Conservation (phyloP, 495 filamentous ascomycete species). For the Chaetomium tenue region DNA sequence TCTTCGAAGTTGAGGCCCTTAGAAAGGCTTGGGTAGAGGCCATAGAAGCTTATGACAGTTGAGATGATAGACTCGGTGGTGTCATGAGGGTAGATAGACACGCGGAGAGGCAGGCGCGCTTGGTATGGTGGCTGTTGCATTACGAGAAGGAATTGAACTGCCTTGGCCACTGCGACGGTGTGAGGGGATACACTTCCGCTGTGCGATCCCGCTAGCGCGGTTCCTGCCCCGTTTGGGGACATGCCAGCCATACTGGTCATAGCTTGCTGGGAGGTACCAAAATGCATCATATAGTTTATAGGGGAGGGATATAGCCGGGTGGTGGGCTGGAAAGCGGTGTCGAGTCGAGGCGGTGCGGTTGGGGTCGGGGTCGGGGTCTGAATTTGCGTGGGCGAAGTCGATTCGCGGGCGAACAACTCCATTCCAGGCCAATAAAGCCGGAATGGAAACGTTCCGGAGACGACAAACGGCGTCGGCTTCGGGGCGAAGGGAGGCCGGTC, state of each 20-base stretch:
- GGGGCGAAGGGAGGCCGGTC: constrained; percentile 20
- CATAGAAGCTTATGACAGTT: constrained; percentile 97
- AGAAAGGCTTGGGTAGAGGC: constrained; percentile 66
- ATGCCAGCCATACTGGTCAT: constrained; percentile 23
- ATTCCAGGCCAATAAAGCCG: constrained; percentile 20
- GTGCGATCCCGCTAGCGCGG: constrained; percentile 20
- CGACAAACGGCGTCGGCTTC: constrained; percentile 5
- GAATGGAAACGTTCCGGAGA: constrained; percentile 6
- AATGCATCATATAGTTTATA: constrained; percentile 2
- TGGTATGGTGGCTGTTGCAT: constrained; percentile 70
- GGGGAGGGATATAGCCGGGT: constrained; percentile 19
- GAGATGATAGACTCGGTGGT: constrained; percentile 93
- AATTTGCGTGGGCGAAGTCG: constrained; percentile 13
- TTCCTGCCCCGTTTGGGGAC: constrained; percentile 20
- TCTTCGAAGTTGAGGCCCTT: constrained; percentile 90
- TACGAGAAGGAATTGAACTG: constrained; percentile 81
- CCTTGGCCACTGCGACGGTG: constrained; percentile 60
- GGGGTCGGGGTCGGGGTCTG: not conserved
- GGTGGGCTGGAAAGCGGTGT: constrained; percentile 11
- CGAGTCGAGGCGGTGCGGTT: constrained; percentile 1
- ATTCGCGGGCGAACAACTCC: constrained; percentile 18
- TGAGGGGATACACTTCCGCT: constrained; percentile 49
- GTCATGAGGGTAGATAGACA: constrained; percentile 89
- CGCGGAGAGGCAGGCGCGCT: constrained; percentile 82
- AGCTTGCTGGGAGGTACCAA: constrained; percentile 10